A percentile compares a stretch with the other conserved stretches of the same genome.
Evolutionary conservation across 352 stramenopile genomes (phyloP).

Genomic region (Pythium pyrilobum): DNA sequence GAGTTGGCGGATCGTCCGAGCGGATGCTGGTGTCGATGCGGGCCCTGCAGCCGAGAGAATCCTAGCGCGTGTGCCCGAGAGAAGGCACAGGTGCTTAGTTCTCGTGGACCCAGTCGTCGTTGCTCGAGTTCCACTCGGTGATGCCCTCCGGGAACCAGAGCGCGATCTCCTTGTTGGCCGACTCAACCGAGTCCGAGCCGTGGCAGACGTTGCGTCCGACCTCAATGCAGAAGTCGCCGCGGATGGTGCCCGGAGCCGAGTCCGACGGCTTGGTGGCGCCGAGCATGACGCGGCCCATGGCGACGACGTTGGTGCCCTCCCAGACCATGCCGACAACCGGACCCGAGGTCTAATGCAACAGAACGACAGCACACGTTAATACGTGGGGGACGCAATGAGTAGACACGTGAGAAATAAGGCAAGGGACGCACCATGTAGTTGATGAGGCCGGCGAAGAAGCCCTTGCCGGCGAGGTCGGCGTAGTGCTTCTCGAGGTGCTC

Average conservation of each 20-base stretch:
- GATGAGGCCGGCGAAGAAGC: slow-evolving; percentile 94
- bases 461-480: slow-evolving; percentile 91
- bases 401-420: background rate
- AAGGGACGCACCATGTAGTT: slow-evolving; percentile 87
- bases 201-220: slow-evolving; percentile 95
- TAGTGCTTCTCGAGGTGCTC: slow-evolving; percentile 89
- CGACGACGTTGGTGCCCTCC: slow-evolving; percentile 93
- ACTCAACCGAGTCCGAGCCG: slow-evolving; percentile 96
- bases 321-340: slow-evolving; percentile 93
- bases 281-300: slow-evolving; percentile 94
- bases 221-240: slow-evolving; percentile 95
- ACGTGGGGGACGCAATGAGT: background rate
- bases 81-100: slow-evolving; percentile 39
- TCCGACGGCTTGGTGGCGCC: slow-evolving; percentile 96
- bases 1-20: no score
- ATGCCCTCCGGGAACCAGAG: slow-evolving; percentile 97
- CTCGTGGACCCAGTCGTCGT: slow-evolving; percentile 96
- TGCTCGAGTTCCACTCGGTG: slow-evolving; percentile 86
- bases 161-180: slow-evolving; percentile 96
- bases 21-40: no score
- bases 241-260: slow-evolving; percentile 95
- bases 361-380: background rate
- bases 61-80: no score
- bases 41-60: no score
- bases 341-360: slow-evolving; percentile 57